Conservation (phyloP, 345 rosid genomes). For the Eucalyptus brandiana region DNA sequence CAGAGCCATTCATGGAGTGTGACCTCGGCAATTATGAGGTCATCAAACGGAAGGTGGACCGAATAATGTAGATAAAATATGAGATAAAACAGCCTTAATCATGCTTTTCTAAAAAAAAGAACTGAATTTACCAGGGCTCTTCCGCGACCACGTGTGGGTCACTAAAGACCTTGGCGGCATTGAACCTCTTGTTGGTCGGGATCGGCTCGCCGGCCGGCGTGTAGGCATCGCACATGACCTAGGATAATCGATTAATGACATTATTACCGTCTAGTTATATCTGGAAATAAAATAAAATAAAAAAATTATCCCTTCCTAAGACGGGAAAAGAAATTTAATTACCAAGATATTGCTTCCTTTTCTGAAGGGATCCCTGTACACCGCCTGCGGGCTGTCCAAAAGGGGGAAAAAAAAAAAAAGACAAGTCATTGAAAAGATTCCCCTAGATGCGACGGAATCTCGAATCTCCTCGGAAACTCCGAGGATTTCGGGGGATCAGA, state of each 20-base stretch:
- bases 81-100: not conserved
- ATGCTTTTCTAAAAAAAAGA: too few relatives aligned
- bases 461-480: not conserved
- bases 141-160: constrained; percentile 41
- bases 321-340: not conserved
- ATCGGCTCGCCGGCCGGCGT: constrained; percentile 63
- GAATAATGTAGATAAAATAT: not conserved
- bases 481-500: not conserved
- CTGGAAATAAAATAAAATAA: not conserved
- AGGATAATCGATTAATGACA: not conserved
- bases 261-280: not conserved
- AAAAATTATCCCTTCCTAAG: not conserved
- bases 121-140: constrained; percentile 46
- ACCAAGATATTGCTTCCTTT: constrained; percentile 75
- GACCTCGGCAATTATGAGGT: not conserved
- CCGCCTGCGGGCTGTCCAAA: constrained; percentile 50
- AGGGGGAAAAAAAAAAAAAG: not conserved
- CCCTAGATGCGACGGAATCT: not conserved
- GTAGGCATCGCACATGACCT: constrained; percentile 77
- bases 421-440: not conserved
- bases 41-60: not conserved
- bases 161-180: constrained; percentile 54
- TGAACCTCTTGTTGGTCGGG: constrained; percentile 51
- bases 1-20: not conserved
- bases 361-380: constrained; percentile 65